Conservation (phyloP, 2,329 filamentous ascomycete species). For the Triangularia verruculosa region DNA sequence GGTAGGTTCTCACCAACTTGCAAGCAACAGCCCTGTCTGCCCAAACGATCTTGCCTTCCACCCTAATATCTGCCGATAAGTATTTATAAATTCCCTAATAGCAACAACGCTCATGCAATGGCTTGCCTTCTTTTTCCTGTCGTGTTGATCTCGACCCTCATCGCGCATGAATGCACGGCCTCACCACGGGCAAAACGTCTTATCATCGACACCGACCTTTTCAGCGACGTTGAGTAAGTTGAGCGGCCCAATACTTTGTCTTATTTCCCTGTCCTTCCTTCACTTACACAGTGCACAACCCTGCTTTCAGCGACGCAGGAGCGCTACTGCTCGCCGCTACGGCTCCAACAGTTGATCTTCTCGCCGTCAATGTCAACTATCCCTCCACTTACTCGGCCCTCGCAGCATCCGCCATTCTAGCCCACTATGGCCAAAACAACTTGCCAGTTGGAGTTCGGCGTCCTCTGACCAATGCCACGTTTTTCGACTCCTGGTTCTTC, state of each 20-base stretch:
- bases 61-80: no score
- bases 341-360: constrained; percentile 35
- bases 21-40: no score
- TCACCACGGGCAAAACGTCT: constrained; percentile 22
- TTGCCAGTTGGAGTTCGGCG: constrained; percentile 39
- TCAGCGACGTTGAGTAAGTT: constrained; percentile 44
- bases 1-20: no score
- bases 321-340: constrained; percentile 43
- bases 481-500: constrained; percentile 41
- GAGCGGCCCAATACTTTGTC: not conserved
- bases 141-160: not conserved
- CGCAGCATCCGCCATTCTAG: constrained; percentile 40
- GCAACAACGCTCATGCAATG: not conserved
- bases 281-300: not conserved
- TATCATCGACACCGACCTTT: constrained; percentile 47
- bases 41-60: no score
- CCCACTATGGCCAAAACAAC: constrained; percentile 38
- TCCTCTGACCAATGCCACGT: constrained; percentile 42
- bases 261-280: not conserved
- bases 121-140: not conserved
- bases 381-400: constrained; percentile 41
- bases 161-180: not conserved
- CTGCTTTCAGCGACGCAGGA: constrained; percentile 36
- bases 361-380: constrained; percentile 43
- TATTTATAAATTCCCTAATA: no score